Evolutionary conservation across 371 early-diverging fungal genomes (phyloP), one percentile per base, ranked within the genome.

Genomic region (Lichtheimia ramosa): DNA sequence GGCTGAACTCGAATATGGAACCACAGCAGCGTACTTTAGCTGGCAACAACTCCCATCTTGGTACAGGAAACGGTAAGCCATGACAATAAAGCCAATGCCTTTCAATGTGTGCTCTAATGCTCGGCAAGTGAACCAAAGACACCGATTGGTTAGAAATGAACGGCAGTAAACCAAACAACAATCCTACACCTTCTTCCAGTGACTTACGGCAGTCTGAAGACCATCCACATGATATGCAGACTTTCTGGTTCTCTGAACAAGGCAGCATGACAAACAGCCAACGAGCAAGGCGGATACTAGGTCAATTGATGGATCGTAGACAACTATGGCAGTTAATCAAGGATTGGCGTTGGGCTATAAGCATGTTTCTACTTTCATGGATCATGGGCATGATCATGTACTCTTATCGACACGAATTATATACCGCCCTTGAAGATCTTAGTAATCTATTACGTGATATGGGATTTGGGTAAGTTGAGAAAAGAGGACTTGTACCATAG

Each of bases 381-480:
- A 46, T 70, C 0, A 51, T 72, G 41, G 62, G 64, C 3, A 34
- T 64, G 14, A 41, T 79, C 51, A 64, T 71, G 61, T 63, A 49
- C 42, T 18, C 48, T 23, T 74, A 68, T 56, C 63, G 77, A 27
- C 50, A 52, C 27, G 64, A 80, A n/a, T 41, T 73, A 5, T 64
- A 73, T n/a, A 52, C 65, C 41, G 63, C 60, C 15, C 60, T 80
- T 18, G 80, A 80, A 61, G 55, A 54, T 12, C 53, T 80, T 1
- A 74, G 75, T 41, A 41, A 63, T 41, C 54, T 59, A 12, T 53
- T 80, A 10, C 43, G 54, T 46, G 65, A 27, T 18, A 68, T 80
- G 74, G 80, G 80, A 10, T 51, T 49, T 18, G 62, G 69, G 78
- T 74, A 54, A 52, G 8, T 16, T 12, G 8, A 13, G 41, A 51